phyloP scores from a whole-genome alignment of 1,139 yeast species.

The Spencermartinsiella ligniputridi region DNA sequence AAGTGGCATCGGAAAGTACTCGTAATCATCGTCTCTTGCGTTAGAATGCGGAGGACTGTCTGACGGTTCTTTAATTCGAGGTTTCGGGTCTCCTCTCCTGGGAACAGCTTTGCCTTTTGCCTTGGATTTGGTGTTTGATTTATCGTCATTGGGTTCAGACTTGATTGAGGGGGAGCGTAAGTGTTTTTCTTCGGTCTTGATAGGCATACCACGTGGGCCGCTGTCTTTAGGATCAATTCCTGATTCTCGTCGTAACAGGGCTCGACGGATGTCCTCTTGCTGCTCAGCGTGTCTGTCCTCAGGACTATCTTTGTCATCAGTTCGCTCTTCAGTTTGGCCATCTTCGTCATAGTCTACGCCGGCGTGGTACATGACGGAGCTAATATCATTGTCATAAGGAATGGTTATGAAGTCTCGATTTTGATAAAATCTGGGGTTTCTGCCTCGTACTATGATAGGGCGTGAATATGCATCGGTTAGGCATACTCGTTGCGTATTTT shows the following conservation, averaged over 20 bases:
- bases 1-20: constrained; percentile 53
- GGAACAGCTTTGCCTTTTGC: background rate
- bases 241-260: background rate
- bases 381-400: constrained; percentile 5
- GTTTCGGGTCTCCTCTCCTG: background rate
- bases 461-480: constrained; percentile 31
- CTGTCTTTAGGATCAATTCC: background rate
- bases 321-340: constrained; percentile 3
- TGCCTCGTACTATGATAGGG: constrained; percentile 60
- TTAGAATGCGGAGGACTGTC: constrained; percentile 5
- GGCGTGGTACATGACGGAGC: constrained; percentile 8
- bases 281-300: background rate
- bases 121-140: background rate
- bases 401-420: constrained; percentile 47
- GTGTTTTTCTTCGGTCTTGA: background rate
- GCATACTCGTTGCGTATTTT: constrained; percentile 27
- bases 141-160: background rate
- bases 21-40: constrained; percentile 35
- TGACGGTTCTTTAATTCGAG: background rate
- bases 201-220: background rate
- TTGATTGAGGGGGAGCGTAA: background rate
- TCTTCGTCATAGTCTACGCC: constrained; percentile 4
- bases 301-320: constrained; percentile 1
- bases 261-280: background rate
- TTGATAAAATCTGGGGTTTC: constrained; percentile 61